A percentile compares a stretch with the other conserved stretches of the same genome.
Conservation (phyloP, 78 protist species). For the Dictyostelium brefeldianum region DNA sequence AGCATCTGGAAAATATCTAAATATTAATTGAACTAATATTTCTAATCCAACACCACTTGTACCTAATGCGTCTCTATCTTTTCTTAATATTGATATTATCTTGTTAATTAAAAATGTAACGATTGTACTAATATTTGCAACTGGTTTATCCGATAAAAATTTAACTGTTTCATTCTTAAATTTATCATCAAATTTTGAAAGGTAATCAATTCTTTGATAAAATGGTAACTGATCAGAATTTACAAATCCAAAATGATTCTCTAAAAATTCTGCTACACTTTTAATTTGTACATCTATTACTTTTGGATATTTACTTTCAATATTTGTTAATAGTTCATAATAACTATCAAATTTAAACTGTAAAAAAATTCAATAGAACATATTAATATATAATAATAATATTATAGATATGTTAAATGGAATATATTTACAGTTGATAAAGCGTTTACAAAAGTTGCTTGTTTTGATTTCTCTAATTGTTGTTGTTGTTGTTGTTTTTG, state of each 20-base stretch:
- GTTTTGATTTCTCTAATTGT: background rate
- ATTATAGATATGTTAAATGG: no score
- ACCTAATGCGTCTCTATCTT: conserved; percentile 26
- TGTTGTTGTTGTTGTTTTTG: background rate
- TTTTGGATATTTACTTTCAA: conserved; percentile 47
- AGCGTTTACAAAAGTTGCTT: background rate
- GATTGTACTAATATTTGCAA: background rate
- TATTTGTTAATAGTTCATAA: conserved; percentile 23
- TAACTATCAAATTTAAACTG: conserved; percentile 43
- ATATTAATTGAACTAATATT: conserved; percentile 45
- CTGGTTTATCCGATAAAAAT: conserved; percentile 30
- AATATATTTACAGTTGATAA: conserved; percentile 21
- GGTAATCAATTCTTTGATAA: conserved; percentile 36
- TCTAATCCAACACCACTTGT: conserved; percentile 64
- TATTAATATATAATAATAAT: background rate
- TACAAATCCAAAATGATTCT: conserved; percentile 51
- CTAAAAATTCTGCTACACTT: conserved; percentile 48
- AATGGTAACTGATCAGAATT: background rate
- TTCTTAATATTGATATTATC: conserved; percentile 45
- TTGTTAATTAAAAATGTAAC: conserved; percentile 39
- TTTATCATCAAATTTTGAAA: conserved; percentile 22
- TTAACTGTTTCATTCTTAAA: conserved; percentile 50
- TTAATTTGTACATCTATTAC: conserved; percentile 47
- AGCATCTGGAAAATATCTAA: conserved; percentile 20
- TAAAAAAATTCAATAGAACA: background rate